A percentile compares a stretch with the other conserved stretches of the same genome.
These are phyloP conservation scores for Phaseolus coccineus DNA, from an alignment of 331 rosid genomes.

Conservation along the genomic window DNA sequence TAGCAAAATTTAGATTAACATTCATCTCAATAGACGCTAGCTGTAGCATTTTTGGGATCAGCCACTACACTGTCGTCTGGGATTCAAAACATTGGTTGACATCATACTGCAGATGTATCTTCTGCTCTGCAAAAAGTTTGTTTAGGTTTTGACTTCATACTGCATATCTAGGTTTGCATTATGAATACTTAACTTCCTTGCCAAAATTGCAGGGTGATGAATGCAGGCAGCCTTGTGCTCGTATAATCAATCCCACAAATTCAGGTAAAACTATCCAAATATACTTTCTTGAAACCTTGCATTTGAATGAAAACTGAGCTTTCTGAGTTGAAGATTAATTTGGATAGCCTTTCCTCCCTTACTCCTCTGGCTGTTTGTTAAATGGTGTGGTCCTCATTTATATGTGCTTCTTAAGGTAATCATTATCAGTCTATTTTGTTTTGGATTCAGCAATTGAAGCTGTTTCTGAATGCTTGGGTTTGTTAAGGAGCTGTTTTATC, in stretches of 20 bases:
- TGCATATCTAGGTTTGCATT: constrained; percentile 7
- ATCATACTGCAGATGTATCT: not conserved
- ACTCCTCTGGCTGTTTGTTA: not conserved
- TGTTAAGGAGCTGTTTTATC: not conserved
- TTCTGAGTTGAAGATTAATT: constrained; percentile 13
- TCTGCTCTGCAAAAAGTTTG: not conserved
- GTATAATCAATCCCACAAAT: constrained; percentile 55
- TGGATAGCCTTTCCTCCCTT: not conserved
- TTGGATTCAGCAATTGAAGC: not conserved
- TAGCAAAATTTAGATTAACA: no score
- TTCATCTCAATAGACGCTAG: no score
- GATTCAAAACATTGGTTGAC: constrained; percentile 13
- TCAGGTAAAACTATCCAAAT: constrained; percentile 50
- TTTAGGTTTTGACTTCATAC: constrained; percentile 31
- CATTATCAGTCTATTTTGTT: not conserved
- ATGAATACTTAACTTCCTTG: constrained; percentile 30
- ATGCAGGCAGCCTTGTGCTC: constrained; percentile 54
- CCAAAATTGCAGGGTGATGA: constrained; percentile 54
- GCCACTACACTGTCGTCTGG: no score
- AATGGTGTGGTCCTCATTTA: not conserved
- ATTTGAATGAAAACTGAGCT: constrained; percentile 3
- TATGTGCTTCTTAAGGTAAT: not conserved
- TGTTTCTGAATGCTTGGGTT: no score
- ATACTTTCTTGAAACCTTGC: constrained; percentile 11
- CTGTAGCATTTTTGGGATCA: no score